phyloP scores from a whole-genome alignment of 352 stramenopile species.

The Phytophthora fragariae region DNA sequence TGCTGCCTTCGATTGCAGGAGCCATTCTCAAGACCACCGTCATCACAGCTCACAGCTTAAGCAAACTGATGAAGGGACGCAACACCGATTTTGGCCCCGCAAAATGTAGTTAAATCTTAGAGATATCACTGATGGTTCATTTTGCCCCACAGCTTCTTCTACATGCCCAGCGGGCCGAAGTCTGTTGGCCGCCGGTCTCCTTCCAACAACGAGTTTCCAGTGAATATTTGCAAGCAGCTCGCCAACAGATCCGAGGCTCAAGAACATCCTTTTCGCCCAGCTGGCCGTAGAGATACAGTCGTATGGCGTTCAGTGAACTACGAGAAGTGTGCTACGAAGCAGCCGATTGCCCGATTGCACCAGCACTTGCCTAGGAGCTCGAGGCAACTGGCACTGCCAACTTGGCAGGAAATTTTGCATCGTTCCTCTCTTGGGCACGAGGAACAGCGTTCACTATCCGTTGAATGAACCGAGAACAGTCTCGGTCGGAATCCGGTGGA shows the following conservation, averaged over 20 bases:
- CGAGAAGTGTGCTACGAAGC: background rate
- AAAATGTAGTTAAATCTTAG: no score
- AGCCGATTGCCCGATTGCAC: background rate
- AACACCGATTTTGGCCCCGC: no score
- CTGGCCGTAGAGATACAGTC: background rate
- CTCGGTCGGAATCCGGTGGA: background rate
- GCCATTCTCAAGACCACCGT: no score
- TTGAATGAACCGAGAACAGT: background rate
- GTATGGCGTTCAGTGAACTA: background rate
- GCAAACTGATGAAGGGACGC: no score
- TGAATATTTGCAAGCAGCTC: background rate
- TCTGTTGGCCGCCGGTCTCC: no score
- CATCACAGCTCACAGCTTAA: no score
- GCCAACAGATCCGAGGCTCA: background rate
- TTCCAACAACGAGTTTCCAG: no score
- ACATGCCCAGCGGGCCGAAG: no score
- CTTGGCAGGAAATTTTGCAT: background rate
- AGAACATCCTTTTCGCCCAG: background rate
- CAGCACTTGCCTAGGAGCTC: no score
- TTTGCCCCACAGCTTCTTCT: no score
- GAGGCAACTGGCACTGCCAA: background rate
- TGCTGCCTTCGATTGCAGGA: no score
- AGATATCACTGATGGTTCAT: no score
- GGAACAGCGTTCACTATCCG: background rate
- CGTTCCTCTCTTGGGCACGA: background rate